phyloP scores from a whole-genome alignment of 2,329 filamentous ascomycete species.

The Xylaria sp. region DNA sequence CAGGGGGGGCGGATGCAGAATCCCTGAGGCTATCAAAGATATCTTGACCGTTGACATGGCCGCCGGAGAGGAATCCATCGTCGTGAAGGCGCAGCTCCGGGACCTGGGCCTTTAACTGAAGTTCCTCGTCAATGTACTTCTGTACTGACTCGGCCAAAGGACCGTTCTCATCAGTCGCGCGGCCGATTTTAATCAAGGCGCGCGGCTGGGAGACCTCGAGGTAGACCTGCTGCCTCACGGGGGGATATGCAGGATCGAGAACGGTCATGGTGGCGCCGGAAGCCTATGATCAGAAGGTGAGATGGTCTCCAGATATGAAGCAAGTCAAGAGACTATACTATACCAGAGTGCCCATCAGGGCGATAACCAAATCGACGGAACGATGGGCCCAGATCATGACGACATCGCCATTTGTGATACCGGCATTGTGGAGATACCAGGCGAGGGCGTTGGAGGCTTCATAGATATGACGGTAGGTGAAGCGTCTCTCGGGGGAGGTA shows the following conservation, averaged over 20 bases:
- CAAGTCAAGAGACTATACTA: conserved; percentile 28
- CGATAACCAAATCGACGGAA: conserved; percentile 66
- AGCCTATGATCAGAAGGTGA: conserved; percentile 29
- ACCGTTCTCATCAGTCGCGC: conserved; percentile 71
- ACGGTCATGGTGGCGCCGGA: conserved; percentile 66
- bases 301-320: conserved; percentile 43
- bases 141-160: conserved; percentile 52
- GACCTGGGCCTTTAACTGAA: conserved; percentile 73
- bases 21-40: conserved; percentile 58
- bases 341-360: conserved; percentile 75
- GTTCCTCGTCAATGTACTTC: conserved; percentile 71
- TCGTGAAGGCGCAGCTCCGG: conserved; percentile 73
- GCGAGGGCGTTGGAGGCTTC: conserved; percentile 81
- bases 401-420: conserved; percentile 78
- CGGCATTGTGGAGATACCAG: conserved; percentile 74
- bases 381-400: conserved; percentile 92
- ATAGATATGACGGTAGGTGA: conserved; percentile 85
- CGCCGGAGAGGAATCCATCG: conserved; percentile 73
- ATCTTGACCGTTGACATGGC: conserved; percentile 66
- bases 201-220: conserved; percentile 77
- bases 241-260: conserved; percentile 82
- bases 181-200: conserved; percentile 73
- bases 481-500: conserved; percentile 60
- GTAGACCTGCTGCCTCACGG: conserved; percentile 79
- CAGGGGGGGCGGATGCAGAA: conserved; percentile 61